These are phyloP conservation scores for Metschnikowia chrysomelidarum DNA, from an alignment of 805 yeast species.

Conservation along the genomic window DNA sequence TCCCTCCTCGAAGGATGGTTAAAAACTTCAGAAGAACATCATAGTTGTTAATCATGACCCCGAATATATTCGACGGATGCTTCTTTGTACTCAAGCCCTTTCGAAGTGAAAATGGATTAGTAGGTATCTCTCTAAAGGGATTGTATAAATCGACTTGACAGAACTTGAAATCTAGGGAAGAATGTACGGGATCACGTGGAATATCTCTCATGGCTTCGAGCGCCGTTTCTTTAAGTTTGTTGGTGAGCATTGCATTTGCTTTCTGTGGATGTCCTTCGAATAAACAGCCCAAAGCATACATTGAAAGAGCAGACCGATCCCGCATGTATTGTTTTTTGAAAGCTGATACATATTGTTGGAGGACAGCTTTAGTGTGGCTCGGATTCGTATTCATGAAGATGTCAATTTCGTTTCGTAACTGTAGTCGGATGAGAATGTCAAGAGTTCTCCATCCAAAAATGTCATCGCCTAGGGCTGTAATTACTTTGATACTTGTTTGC, in stretches of 20 bases:
- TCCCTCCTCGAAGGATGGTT: not conserved
- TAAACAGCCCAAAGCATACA: constrained; percentile 5
- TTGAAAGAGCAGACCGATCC: not conserved
- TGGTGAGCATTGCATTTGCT: not conserved
- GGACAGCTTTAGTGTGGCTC: constrained; percentile 6
- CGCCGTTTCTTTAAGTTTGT: constrained; percentile 4
- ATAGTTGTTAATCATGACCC: constrained; percentile 10
- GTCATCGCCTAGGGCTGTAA: constrained; percentile 10
- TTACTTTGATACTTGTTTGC: not conserved
- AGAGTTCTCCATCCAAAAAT: constrained; percentile 11
- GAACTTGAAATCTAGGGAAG: constrained; percentile 3
- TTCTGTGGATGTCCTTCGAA: constrained; percentile 5
- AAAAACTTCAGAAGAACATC: constrained; percentile 9
- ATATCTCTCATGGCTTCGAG: constrained; percentile 4
- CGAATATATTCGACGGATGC: constrained; percentile 10
- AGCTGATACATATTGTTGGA: constrained; percentile 9
- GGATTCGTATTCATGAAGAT: constrained; percentile 11
- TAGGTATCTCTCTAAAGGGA: constrained; percentile 12
- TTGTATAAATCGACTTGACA: constrained; percentile 8
- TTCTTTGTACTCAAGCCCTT: constrained; percentile 13
- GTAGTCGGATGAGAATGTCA: constrained; percentile 8
- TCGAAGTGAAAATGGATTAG: constrained; percentile 14
- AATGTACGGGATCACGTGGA: not conserved
- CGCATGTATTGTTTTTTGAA: constrained; percentile 10
- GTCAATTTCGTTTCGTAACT: constrained; percentile 4